Percentiles rank a stretch among this genome's conserved stretches.
Conservation (phyloP, 768 basidiomycete genomes). For the Cystofilobasidium capitatum region DNA sequence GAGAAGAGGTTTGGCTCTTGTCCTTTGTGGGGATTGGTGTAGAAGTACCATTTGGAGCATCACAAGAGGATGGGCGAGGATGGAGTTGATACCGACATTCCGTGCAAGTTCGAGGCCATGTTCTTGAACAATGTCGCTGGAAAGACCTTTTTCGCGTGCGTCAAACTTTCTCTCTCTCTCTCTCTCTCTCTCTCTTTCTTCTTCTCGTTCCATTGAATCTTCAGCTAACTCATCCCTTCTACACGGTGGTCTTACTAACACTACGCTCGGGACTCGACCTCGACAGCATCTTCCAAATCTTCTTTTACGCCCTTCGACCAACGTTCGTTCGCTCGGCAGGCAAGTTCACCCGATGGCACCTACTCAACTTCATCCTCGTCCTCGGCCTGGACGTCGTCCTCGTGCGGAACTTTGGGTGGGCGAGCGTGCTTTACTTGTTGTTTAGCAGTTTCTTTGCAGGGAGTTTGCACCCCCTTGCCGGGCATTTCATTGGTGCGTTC, state of each 20-base stretch:
- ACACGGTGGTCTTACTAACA: too few species aligned
- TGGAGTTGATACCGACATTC: conserved; percentile 90
- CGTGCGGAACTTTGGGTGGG: conserved; percentile 31
- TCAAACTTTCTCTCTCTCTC: conserved; percentile 27
- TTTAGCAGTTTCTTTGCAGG: conserved; percentile 75
- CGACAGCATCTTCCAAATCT: conserved; percentile 82
- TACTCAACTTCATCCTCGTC: conserved; percentile 62
- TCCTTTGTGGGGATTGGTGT: background rate
- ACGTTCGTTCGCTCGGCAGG: conserved; percentile 75
- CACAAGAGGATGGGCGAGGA: conserved; percentile 94
- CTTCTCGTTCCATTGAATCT: too few species aligned
- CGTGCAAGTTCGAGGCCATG: conserved; percentile 71
- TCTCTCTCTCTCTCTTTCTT: background rate
- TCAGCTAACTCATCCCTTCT: too few species aligned
- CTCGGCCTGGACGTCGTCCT: conserved; percentile 63
- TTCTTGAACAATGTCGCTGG: conserved; percentile 90
- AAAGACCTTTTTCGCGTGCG: conserved; percentile 94
- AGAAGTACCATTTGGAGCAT: conserved; percentile 92
- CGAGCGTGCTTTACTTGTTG: conserved; percentile 16
- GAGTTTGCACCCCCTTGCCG: conserved; percentile 87
- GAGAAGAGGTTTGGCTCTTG: background rate
- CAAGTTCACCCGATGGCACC: conserved; percentile 70
- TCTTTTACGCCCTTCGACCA: conserved; percentile 95
- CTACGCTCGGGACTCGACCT: too few species aligned
- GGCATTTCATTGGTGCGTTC: conserved; percentile 96